phyloP scores from a whole-genome alignment of 208 protist species.

The Plasmodiophora brassicae region DNA sequence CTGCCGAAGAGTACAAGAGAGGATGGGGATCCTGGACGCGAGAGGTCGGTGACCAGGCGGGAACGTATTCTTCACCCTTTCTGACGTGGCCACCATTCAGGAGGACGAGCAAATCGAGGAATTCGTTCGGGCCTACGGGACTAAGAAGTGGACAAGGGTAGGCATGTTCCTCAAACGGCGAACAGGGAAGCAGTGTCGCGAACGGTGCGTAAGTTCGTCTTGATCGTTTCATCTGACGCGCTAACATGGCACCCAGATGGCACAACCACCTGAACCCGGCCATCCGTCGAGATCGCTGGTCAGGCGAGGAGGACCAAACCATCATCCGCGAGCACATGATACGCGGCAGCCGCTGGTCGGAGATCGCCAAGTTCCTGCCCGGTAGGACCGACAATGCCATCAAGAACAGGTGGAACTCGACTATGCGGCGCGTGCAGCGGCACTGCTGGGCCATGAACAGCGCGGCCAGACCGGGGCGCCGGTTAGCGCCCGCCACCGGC shows the following conservation, averaged over 20 bases:
- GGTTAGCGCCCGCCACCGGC: not conserved
- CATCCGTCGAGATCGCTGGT: constrained; percentile 53
- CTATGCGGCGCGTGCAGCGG: constrained; percentile 30
- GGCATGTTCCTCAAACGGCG: constrained; percentile 42
- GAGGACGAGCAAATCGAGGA: constrained; percentile 48
- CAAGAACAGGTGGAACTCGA: constrained; percentile 61
- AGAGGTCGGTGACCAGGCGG: not conserved
- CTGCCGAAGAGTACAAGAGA: too few relatives aligned
- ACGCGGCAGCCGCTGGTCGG: constrained; percentile 51
- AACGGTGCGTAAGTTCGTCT: constrained; percentile 40
- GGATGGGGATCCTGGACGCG: not conserved
- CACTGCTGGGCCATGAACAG: not conserved
- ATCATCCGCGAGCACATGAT: constrained; percentile 47
- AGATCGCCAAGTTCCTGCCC: constrained; percentile 54
- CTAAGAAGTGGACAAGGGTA: constrained; percentile 51
- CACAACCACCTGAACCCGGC: constrained; percentile 58
- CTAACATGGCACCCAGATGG: constrained; percentile 43
- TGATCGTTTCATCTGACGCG: too few relatives aligned
- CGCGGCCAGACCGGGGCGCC: not conserved
- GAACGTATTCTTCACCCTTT: too few relatives aligned
- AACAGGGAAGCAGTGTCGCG: constrained; percentile 60
- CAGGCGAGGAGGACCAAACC: constrained; percentile 53
- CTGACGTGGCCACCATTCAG: constrained; percentile 17
- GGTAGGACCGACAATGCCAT: constrained; percentile 60
- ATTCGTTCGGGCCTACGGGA: constrained; percentile 42